Evolutionary conservation across 2,329 filamentous ascomycete genomes (phyloP).

Genomic region (Phyllosticta citribraziliensis): DNA sequence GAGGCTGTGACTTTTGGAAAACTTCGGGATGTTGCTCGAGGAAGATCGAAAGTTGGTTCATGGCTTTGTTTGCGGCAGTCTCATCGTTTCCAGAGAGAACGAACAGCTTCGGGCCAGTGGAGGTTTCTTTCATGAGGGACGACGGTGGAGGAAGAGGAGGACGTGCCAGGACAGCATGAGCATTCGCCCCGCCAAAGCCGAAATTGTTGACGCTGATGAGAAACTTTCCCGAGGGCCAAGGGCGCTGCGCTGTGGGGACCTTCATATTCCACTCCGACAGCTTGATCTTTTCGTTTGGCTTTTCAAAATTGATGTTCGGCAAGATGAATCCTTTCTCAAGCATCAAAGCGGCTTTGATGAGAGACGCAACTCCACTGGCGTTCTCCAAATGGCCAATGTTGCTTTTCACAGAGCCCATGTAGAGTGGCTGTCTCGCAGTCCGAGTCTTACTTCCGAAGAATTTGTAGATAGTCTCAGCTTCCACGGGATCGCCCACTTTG

Average conservation of each 20-base stretch:
- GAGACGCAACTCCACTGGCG: conserved; percentile 17
- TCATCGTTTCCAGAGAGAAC: conserved; percentile 8
- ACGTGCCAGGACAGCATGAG: conserved; percentile 9
- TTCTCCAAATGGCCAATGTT: conserved; percentile 25
- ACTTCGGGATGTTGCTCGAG: conserved; percentile 9
- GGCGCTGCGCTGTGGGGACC: conserved; percentile 2
- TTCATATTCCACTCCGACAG: conserved; percentile 12
- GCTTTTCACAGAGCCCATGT: conserved; percentile 18
- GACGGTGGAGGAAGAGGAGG: neutral
- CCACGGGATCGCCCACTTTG: conserved; percentile 36
- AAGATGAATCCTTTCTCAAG: conserved; percentile 16
- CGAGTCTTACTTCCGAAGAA: conserved; percentile 7
- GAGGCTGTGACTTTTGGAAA: conserved; percentile 5
- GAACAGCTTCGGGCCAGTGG: neutral
- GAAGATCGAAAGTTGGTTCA: conserved; percentile 4
- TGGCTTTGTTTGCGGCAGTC: neutral
- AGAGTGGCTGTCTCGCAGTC: conserved; percentile 17
- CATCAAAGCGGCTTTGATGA: conserved; percentile 22
- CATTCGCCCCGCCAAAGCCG: conserved; percentile 13
- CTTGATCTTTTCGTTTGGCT: conserved; percentile 12
- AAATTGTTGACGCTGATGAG: conserved; percentile 12
- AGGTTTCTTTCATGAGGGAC: neutral
- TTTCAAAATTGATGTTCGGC: conserved; percentile 16
- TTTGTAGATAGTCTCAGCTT: conserved; percentile 14
- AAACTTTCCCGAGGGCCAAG: conserved; percentile 8